Evolutionary conservation across 2,329 filamentous ascomycete species (phyloP).

Genomic region (Microsporum audouinii): DNA sequence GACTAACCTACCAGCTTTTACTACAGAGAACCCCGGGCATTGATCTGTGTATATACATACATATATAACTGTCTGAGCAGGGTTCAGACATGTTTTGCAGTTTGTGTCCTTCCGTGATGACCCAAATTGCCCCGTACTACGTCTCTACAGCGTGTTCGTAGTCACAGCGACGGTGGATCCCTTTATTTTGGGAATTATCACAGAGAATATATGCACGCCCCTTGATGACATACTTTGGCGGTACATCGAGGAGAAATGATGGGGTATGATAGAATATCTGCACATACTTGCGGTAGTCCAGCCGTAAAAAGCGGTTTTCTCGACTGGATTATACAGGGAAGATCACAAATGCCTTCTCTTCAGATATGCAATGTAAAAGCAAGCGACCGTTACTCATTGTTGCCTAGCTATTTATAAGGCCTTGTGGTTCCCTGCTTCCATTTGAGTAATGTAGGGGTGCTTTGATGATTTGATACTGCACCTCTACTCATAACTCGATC

Average conservation of each 20-base stretch:
- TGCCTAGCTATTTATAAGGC: not conserved
- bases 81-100: not conserved
- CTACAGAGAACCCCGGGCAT: no score
- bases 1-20: not conserved
- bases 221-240: not conserved
- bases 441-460: not conserved
- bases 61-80: not conserved
- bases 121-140: not conserved
- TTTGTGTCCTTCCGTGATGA: not conserved
- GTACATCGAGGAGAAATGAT: not conserved
- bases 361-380: not conserved
- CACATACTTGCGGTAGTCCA: not conserved
- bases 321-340: no score
- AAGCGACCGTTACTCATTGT: not conserved
- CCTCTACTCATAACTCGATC: not conserved
- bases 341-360: not conserved
- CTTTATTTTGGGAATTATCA: not conserved
- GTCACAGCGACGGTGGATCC: not conserved
- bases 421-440: no score
- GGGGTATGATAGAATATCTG: not conserved
- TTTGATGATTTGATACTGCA: not conserved
- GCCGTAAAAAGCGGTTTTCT: no score
- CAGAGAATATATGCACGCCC: not conserved
- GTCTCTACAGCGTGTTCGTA: not conserved
- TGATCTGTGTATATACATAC: not conserved